Conservation (phyloP, 2,329 filamentous ascomycete species). For the Plenodomus tracheiphilus region DNA sequence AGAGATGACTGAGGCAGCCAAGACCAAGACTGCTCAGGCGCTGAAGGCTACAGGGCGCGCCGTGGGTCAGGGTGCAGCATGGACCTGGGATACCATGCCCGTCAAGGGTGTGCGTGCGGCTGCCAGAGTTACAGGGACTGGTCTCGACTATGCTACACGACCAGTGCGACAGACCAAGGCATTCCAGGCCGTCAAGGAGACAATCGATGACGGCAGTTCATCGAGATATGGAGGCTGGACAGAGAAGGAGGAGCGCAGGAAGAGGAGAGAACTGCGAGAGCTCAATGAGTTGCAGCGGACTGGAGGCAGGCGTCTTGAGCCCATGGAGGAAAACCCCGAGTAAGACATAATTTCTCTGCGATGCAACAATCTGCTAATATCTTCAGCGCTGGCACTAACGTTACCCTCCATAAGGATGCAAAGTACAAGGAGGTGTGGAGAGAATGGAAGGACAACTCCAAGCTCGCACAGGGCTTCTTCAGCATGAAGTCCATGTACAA, state of each 20-base stretch:
- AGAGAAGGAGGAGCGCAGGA: slow-evolving; percentile 91
- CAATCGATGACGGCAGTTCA: slow-evolving; percentile 95
- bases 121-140: slow-evolving; percentile 81
- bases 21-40: slow-evolving; percentile 75
- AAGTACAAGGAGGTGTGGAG: slow-evolving; percentile 99
- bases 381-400: slow-evolving; percentile 82
- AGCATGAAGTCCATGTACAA: slow-evolving; percentile 84
- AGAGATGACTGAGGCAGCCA: slow-evolving; percentile 80
- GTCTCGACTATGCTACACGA: slow-evolving; percentile 90
- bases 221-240: slow-evolving; percentile 95
- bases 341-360: slow-evolving; percentile 54
- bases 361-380: slow-evolving; percentile 9
- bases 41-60: slow-evolving; percentile 83
- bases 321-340: slow-evolving; percentile 83
- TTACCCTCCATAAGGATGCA: slow-evolving; percentile 95
- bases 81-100: slow-evolving; percentile 95
- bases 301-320: slow-evolving; percentile 56
- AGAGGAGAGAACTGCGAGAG: slow-evolving; percentile 74
- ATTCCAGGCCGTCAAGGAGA: slow-evolving; percentile 89
- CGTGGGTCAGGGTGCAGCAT: slow-evolving; percentile 87
- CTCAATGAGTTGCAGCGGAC: slow-evolving; percentile 59
- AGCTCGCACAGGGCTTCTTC: slow-evolving; percentile 85
- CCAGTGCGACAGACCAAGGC: slow-evolving; percentile 93
- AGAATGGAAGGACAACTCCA: slow-evolving; percentile 88
- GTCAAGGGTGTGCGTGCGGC: slow-evolving; percentile 89